These are phyloP conservation scores for Colletotrichum endophyticum DNA, from an alignment of 2,329 filamentous ascomycete species.

Conservation along the genomic window DNA sequence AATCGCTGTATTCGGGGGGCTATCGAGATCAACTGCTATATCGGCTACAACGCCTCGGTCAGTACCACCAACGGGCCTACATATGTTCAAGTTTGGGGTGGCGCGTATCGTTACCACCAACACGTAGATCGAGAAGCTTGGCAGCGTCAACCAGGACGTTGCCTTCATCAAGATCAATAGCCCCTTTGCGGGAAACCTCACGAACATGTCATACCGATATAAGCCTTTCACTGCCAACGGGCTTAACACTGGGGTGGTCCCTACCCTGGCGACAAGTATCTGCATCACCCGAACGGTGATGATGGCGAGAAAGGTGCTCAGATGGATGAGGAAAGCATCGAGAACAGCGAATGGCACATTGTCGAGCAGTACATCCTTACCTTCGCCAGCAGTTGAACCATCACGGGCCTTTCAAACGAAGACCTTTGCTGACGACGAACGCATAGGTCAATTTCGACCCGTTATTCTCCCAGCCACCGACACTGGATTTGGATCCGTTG, in stretches of 20 bases:
- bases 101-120: constrained; percentile 24
- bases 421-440: neutral
- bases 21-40: constrained; percentile 34
- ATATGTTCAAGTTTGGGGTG: neutral
- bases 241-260: constrained; percentile 31
- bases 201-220: constrained; percentile 22
- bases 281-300: neutral
- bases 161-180: constrained; percentile 29
- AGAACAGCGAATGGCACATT: constrained; percentile 25
- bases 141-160: constrained; percentile 24
- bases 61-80: neutral
- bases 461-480: constrained; percentile 25
- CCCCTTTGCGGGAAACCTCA: constrained; percentile 27
- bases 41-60: constrained; percentile 32
- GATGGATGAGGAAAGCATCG: constrained; percentile 37
- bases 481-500: constrained; percentile 24
- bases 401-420: neutral
- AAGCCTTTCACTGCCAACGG: constrained; percentile 10
- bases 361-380: constrained; percentile 34
- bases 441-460: constrained; percentile 30
- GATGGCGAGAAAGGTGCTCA: constrained; percentile 29
- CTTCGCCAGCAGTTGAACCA: constrained; percentile 27
- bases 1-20: constrained; percentile 24
- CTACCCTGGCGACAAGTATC: constrained; percentile 33
- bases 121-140: constrained; percentile 22